Evolutionary conservation across 371 early-diverging fungal species (phyloP), one percentile per base, ranked within the genome.

Genomic region (Actinomucor elegans): DNA sequence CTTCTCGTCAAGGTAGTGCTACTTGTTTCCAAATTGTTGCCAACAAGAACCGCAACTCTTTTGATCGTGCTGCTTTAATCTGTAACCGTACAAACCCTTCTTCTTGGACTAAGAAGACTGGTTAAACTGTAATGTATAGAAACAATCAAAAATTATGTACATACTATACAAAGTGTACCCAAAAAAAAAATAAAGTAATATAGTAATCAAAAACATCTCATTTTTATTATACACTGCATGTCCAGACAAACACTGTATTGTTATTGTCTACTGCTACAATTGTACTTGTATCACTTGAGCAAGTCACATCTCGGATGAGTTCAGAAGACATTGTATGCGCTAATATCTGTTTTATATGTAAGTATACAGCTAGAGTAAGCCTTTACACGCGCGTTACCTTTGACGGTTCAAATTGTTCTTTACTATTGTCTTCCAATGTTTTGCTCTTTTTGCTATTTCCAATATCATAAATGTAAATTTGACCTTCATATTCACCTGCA

Each of bases 31-130:
- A 95, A 81, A 89, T 98, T 61, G 80, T 89, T 47, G 87, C 88
- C 49, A 93, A 94, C 90, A 98, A 98, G 89, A 98, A 97, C 88
- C 69, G 87, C 71, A 98, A 96, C 77, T 79, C 86, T 28, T 92
- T 92, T 71, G 94, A 97, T 69, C 88, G 97, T 60, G 75, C 85
- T 38, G 66, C 60, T 20, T 67, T 88, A 20, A 75, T 88, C 51
- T 61, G 65, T 54, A 70, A 79, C 51, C 73, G 79, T 40, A 75
- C 75, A 10, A 71, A 75, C 50, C 75, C 79, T 42, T 14, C 55
- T 41, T 54, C 61, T n/a, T 73, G 73, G 69, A 64, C 53, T 5
- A 52, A 27, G 33, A 65, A 69, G 55, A 34, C 48, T 17, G 53
- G 50, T 57, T 49, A 48, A 55, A 40, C 37, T 34, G 53, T 33